Evolutionary conservation across 257 asterid genomes (phyloP).

Genomic region (Ligustrum vulgare): DNA sequence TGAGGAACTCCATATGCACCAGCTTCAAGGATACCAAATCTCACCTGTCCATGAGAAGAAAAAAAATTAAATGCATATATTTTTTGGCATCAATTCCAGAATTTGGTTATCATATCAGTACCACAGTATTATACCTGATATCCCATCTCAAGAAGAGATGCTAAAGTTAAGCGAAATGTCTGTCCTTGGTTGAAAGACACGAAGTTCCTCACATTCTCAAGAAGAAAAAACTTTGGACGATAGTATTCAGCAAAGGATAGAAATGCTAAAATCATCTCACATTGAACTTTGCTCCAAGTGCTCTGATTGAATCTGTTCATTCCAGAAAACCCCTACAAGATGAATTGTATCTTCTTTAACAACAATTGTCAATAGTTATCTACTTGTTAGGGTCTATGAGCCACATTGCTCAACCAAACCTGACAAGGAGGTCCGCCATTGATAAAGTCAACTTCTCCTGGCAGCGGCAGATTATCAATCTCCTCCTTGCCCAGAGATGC

Average conservation of each 20-base stretch:
- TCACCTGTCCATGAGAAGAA: conserved; percentile 47
- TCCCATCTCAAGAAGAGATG: conserved; percentile 97
- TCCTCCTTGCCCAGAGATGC: conserved; percentile 52
- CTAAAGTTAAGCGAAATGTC: conserved; percentile 83
- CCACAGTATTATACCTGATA: conserved; percentile 62
- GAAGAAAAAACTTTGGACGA: conserved; percentile 87
- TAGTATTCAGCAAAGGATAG: conserved; percentile 91
- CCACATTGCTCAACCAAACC: conserved; percentile 45
- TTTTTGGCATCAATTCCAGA: conserved; percentile 1
- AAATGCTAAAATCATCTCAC: conserved; percentile 96
- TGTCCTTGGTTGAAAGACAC: conserved; percentile 97
- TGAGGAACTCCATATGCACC: conserved; percentile 96
- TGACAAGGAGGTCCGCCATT: conserved; percentile 99
- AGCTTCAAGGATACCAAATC: conserved; percentile 96
- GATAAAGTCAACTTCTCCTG: conserved; percentile 94
- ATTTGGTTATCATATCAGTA: conserved; percentile 10
- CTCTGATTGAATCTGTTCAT: conserved; percentile 92
- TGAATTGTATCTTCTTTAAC: conserved; percentile 24
- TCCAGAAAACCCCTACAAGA: conserved; percentile 89
- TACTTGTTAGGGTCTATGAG: conserved; percentile 4
- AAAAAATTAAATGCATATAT: neutral
- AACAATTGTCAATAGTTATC: conserved; percentile 1
- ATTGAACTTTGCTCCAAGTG: conserved; percentile 98
- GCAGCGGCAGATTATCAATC: conserved; percentile 69
- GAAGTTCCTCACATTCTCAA: conserved; percentile 92